Conservation (phyloP, 805 yeast genomes). For the Starmerella apis region DNA sequence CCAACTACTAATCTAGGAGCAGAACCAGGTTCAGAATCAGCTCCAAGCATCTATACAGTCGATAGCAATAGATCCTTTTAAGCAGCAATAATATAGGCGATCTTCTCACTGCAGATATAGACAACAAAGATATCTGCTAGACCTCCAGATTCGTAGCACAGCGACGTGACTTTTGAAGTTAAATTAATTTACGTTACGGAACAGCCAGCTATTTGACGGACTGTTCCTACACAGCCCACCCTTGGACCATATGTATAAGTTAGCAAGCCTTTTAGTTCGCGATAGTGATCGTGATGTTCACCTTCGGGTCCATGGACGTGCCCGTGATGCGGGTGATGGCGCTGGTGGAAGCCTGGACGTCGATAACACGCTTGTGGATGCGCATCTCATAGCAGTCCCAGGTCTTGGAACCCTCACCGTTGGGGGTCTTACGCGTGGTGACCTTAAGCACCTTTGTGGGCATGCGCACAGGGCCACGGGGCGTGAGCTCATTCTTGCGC, state of each 20-base stretch:
- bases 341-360: constrained; percentile 92
- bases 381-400: constrained; percentile 99
- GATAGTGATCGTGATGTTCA: constrained; percentile 54
- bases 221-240: neutral
- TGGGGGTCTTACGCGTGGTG: constrained; percentile 99
- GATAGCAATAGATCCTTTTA: no score
- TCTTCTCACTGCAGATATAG: no score
- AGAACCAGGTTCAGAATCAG: no score
- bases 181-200: constrained; percentile 6
- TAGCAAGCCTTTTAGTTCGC: constrained; percentile 28
- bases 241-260: neutral
- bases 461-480: constrained; percentile 99
- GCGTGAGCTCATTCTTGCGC: constrained; percentile 58
- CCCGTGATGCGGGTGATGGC: constrained; percentile 92
- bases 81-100: no score
- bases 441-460: constrained; percentile 98
- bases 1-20: no score
- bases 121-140: no score
- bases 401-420: constrained; percentile 99
- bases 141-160: no score
- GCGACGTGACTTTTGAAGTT: constrained; percentile 4
- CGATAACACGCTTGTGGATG: constrained; percentile 99
- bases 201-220: neutral
- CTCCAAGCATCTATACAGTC: no score
- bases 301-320: constrained; percentile 98